Evolutionary conservation across 352 stramenopile species (phyloP), one percentile per base, ranked within the genome.

Genomic region (Globisporangium solare): DNA sequence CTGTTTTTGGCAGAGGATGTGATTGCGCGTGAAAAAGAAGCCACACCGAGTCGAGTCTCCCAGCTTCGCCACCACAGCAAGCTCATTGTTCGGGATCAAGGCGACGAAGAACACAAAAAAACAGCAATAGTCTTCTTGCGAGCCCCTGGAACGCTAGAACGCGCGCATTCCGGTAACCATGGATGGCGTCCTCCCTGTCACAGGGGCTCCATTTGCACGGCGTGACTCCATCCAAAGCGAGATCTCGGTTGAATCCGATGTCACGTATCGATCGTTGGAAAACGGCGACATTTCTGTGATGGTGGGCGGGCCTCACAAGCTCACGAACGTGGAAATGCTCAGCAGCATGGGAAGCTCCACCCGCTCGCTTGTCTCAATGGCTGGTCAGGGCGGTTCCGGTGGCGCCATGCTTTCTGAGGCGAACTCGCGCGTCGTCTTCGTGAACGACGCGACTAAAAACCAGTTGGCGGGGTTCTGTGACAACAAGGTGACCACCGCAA

Each of bases 401-500:
- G 54, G 61, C 13, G 14, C 68, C 10, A 64, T 65, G 4, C 59
- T 87, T 0, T 60, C 59, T 1, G 73, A 90, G 18, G 45, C 49
- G 6, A 83, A 79, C 49, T 79, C 80, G 13, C 74, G 81, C 45
- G 67, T 86, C 48, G 75, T 95, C 32, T 86, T 83, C 65, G 60
- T 96, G 40, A 96, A 93, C 59, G 68, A 84, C 43, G 52, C 76
- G 11, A 56, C 21, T 15, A 68, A 72, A 50, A 96, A 94, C 62
- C 31, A 62, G 10, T 54, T 54, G 4, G 64, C 67, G 2, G 78
- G 68, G 46, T 95, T 92, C 53, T 86, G 79, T 54, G 67, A 84
- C 71, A 96, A 96, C 66, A 73, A 75, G 49, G 83, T 95, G 24
- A 61, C 87, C 42, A 96, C 83, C 7, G 81, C 83, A 41, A 90